Evolutionary conservation across 306 rosid genomes (phyloP), one percentile per base, ranked within the genome.

Genomic region (Abrus pulchellus): DNA sequence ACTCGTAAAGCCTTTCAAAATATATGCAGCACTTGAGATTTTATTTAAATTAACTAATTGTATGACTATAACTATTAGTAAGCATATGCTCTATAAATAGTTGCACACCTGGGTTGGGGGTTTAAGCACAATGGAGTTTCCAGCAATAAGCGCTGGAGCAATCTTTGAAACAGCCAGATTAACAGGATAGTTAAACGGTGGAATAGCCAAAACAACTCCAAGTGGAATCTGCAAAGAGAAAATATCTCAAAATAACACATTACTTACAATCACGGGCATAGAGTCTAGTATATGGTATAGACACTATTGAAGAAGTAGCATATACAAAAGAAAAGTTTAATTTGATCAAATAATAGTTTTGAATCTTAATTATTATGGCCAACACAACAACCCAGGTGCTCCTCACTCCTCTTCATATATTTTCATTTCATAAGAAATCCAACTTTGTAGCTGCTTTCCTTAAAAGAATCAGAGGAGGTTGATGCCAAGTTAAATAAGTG

Each of bases 81-180:
- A 60, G 13, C 7, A 7, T 34, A 20, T 43, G 60, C 71, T 72
- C 68, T 11, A 64, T 59, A 61, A 38, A 32, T 32, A 41, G 75
- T 56, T 40, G 57, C 70, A 62, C 45, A 94, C 98, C 97, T 94
- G 98, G 20, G 97, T 94, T 10, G 98, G 98, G 36, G 98, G 98
- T 78, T 92, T 94, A 83, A 94, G 98, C n/a, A 94, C 98, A 29
- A 94, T 83, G 56, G 98, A 90, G 80, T 94, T 94, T 85, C 98
- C 98, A 80, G 97, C 92, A 29, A 94, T 89, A 43, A 94, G 88
- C 0, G 97, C 97, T 6, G 96, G 98, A 50, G 90, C 96, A 59
- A 94, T 92, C 79, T 94, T 94, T 5, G 98, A 94, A 84, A 94
- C 97, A 28, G 96, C 97, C 33, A 94, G 92, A 80, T 94, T 94